Evolutionary conservation across 352 stramenopile species (phyloP), one percentile per base, ranked within the genome.

Genomic region (Globisporangium splendens): DNA sequence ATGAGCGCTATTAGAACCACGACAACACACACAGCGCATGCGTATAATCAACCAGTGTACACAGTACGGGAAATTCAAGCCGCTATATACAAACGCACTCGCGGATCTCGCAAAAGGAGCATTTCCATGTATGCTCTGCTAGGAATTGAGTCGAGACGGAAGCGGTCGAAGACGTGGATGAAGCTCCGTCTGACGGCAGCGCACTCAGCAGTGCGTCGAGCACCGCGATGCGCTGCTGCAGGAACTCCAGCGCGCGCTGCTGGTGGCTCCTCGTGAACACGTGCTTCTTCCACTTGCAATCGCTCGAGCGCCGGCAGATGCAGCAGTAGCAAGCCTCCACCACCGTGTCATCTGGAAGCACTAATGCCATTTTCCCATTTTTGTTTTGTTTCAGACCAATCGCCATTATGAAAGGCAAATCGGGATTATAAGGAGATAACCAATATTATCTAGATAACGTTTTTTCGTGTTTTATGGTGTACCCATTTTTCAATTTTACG

Each of bases 261-360:
- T 90, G 78, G 64, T 92, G 83, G 17, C 44, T 55, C n/a, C 65
- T 72, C 14, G 73, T 77, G 66, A 84, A 92, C 18, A 86, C 70
- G 61, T 92, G 83, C 59, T 85, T 86, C 49, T 62, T 68, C 78
- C 80, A 92, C 65, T 84, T 85, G 35, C 72, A 51, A 33, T 77
- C 61, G 59, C 77, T 88, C 31, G 80, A 89, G 61, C 70, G 73
- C 28, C 78, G 70, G 62, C 79, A 92, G 20, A 80, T 66, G 50
- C 61, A 33, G 65, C 81, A 91, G 51, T 65, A 91, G 21, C 77
- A 65, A 52, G 63, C 59, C 48, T 82, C 66, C 14, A 62, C 57
- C 43, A 70, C 73, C 8, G 51, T 54, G 44, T 77, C 72, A 42
- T 54, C 44, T 46, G 8, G 3, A 43, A 3, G 3, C 14, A 8